These are phyloP conservation scores for Candida qinlingensis DNA, from an alignment of 805 yeast genomes.

Conservation along the genomic window DNA sequence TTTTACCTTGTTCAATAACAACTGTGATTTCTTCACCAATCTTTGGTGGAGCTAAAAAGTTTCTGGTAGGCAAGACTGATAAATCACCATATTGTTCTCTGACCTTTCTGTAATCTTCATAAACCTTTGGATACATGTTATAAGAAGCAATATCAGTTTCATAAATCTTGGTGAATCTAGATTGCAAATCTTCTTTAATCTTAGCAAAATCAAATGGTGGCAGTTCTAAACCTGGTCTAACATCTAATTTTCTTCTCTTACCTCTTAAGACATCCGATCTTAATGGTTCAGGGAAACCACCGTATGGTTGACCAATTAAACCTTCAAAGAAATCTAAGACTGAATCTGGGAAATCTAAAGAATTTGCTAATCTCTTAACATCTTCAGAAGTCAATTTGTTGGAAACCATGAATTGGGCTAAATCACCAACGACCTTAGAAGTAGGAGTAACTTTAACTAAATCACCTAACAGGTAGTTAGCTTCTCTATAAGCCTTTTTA, in stretches of 20 bases:
- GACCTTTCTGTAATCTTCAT: slow-evolving; percentile 74
- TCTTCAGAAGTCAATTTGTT: slow-evolving; percentile 85
- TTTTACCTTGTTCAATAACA: slow-evolving; percentile 92
- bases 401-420: slow-evolving; percentile 99
- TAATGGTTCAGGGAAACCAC: slow-evolving; percentile 99
- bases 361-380: slow-evolving; percentile 78
- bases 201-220: slow-evolving; percentile 75
- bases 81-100: slow-evolving; percentile 83
- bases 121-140: slow-evolving; percentile 98
- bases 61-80: slow-evolving; percentile 88
- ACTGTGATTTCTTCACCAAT: slow-evolving; percentile 86
- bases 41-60: slow-evolving; percentile 81
- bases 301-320: slow-evolving; percentile 98
- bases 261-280: slow-evolving; percentile 86
- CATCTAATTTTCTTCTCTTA: slow-evolving; percentile 84
- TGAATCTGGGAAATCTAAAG: slow-evolving; percentile 97
- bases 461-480: slow-evolving; percentile 89
- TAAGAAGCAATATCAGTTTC: slow-evolving; percentile 93
- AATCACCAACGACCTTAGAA: slow-evolving; percentile 98
- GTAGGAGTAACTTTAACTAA: slow-evolving; percentile 98
- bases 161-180: slow-evolving; percentile 73
- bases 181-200: slow-evolving; percentile 65
- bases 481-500: slow-evolving; percentile 87
- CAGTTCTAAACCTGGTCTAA: slow-evolving; percentile 89
- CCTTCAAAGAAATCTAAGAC: slow-evolving; percentile 99